Base-by-base conservation (phyloP, 768 basidiomycete genomes). In the Xerocomellus intermedius region DNA sequence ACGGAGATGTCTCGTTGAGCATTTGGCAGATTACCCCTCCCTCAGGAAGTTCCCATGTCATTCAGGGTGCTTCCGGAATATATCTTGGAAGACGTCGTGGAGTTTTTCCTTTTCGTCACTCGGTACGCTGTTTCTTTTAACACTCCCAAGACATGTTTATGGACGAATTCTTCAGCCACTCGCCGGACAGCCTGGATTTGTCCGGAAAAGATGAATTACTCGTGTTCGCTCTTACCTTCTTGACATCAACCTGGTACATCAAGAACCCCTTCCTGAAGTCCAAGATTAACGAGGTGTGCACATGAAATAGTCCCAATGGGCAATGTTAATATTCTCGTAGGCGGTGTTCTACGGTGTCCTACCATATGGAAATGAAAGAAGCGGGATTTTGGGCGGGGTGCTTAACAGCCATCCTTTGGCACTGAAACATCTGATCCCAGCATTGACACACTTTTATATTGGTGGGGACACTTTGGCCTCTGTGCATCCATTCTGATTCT, bases 241-340 rank as follows among this genome's bases (percentile, higher is more conserved):
- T 99, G 56, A 84, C 87, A 7, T 94, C 92, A 36, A 96, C 95
- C 0, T 94, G 92, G 83, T 98, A 94, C 69, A 95, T 99, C 79
- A 97, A 97, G 77, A 99, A 98, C 63, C 97, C 97, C 0, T 98
- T 96, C 78, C 70, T 99, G 63, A 98, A 98, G 73, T 85, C 93
- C 19, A 96, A 98, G 73, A 89, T 98, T 56, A 94, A 98, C 60
- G 91, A 97, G 68, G 93, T 94, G 59, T 42, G 79, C 41, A 58
- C 6, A 26, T 28, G 38, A 22, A 16, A 36, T 21, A n/a, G 21
- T n/a, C 16, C 22, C 10, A 30, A 12, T 37, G 39, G 39, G 19
- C 44, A 22, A 45, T 46, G 39, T 59, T 49, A 26, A 65, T 22
- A 1, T 48, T 43, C 37, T 9, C 12, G 5, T 61, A 93, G 88